Evolutionary conservation across 257 asterid genomes (phyloP), one percentile per base, ranked within the genome.

Genomic region (Penstemon davidsonii): DNA sequence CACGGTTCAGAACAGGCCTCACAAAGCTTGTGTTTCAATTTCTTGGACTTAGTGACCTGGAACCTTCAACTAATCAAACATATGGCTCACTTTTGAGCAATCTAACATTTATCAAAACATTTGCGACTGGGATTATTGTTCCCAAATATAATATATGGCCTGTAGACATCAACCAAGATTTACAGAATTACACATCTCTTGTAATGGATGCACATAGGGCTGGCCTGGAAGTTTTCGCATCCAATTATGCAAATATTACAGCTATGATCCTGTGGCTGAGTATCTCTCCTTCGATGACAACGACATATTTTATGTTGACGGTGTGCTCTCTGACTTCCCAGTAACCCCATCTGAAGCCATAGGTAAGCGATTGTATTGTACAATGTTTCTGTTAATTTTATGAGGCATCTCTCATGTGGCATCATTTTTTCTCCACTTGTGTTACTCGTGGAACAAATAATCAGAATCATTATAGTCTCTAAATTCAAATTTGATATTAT

Each of bases 291-390:
- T 63, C 59, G 61, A 85, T 12, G 98, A 92, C 76, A 89, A 89
- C 40, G 91, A 88, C 11, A 62, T 70, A 62, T 89, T 83, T 78
- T 84, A 95, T 55, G 95, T 89, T 78, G 98, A 92, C 63, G 98
- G 98, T 19, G 77, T 92, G 75, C 83, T 89, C 41, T 76, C 98
- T 40, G 96, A 89, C 76, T 92, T 82, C 86, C 96, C 96, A 52
- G 36, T 80, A 44, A 84, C 98, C 67, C 72, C 97, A 56, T 86
- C 96, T 13, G 86, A 62, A 11, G 55, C 92, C 63, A 60, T 92
- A 45, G 97, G 98, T 89, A 80, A 78, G 81, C 33, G 64, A 54
- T 66, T 33, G 46, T 59, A 51, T 40, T 36, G 39, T 67, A 54
- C 56, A 43, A 69, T 68, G 55, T 45, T 36, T 46, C 15, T 7